A percentile compares a stretch with the other conserved stretches of the same genome.
phyloP scores from a whole-genome alignment of 1,139 yeast genomes.

The Pichia sp. region DNA sequence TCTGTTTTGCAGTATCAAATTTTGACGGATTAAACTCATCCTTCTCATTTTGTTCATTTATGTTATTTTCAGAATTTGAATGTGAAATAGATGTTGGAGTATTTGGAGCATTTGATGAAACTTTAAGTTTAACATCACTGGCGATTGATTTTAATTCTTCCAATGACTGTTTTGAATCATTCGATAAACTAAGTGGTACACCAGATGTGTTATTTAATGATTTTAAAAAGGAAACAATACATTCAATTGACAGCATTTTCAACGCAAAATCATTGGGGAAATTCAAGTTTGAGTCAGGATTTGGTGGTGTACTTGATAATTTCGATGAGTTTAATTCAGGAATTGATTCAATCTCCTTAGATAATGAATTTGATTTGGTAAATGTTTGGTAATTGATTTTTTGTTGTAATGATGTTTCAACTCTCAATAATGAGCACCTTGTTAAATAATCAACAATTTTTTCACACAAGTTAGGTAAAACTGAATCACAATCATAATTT shows the following conservation, averaged over 20 bases:
- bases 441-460: slow-evolving; percentile 72
- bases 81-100: slow-evolving; percentile 7
- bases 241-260: slow-evolving; percentile 72
- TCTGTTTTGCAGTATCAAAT: slow-evolving; percentile 76
- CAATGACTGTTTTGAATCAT: slow-evolving; percentile 7
- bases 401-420: slow-evolving; percentile 59
- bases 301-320: slow-evolving; percentile 53
- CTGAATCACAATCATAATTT: slow-evolving; percentile 89
- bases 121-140: slow-evolving; percentile 15
- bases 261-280: slow-evolving; percentile 79
- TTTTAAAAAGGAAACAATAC: slow-evolving; percentile 75
- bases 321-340: slow-evolving; percentile 73
- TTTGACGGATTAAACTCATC: slow-evolving; percentile 67
- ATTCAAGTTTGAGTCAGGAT: slow-evolving; percentile 45
- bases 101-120: slow-evolving; percentile 18
- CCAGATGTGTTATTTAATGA: slow-evolving; percentile 89
- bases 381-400: slow-evolving; percentile 60
- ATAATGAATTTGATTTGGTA: slow-evolving; percentile 54
- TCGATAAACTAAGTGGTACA: slow-evolving; percentile 23
- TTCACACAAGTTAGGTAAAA: slow-evolving; percentile 82
- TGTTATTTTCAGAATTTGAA: neutral
- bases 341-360: slow-evolving; percentile 64
- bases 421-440: slow-evolving; percentile 60
- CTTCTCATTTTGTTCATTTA: slow-evolving; percentile 14
- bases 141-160: slow-evolving; percentile 13